phyloP scores from a whole-genome alignment of 2,329 filamentous ascomycete genomes.

The Apiospora aurea region DNA sequence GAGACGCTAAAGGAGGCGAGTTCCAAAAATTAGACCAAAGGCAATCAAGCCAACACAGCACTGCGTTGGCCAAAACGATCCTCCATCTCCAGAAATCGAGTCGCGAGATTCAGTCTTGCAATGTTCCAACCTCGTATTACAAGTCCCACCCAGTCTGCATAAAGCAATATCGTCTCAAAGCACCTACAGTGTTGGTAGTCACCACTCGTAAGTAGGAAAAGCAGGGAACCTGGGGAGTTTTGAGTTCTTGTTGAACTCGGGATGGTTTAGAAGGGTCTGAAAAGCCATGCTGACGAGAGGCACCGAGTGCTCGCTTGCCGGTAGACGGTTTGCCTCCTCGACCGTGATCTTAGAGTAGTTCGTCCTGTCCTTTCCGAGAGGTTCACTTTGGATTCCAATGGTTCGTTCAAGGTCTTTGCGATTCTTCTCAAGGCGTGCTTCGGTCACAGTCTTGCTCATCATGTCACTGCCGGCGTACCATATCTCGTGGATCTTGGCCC shows the following conservation, averaged over 20 bases:
- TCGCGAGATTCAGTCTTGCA: not conserved
- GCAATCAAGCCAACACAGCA: slow-evolving; percentile 10
- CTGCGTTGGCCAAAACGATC: slow-evolving; percentile 1
- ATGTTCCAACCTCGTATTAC: not conserved
- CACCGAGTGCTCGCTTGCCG: slow-evolving; percentile 47
- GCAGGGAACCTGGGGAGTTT: slow-evolving; percentile 31
- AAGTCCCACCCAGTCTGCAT: not conserved
- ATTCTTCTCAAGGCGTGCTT: slow-evolving; percentile 42
- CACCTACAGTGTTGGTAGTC: not conserved
- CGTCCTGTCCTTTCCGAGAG: slow-evolving; percentile 34
- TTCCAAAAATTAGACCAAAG: not conserved
- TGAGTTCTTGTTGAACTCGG: slow-evolving; percentile 28
- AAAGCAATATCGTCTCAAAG: not conserved
- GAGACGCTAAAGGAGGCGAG: not conserved
- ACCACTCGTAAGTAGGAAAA: not conserved
- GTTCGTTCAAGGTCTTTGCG: slow-evolving; percentile 38
- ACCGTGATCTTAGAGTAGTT: slow-evolving; percentile 42
- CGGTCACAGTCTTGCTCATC: slow-evolving; percentile 43
- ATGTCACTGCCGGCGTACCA: slow-evolving; percentile 51
- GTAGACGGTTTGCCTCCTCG: slow-evolving; percentile 47
- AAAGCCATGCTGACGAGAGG: slow-evolving; percentile 53
- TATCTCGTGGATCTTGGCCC: slow-evolving; percentile 40
- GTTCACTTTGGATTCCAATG: slow-evolving; percentile 48
- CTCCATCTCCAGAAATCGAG: slow-evolving; percentile 9
- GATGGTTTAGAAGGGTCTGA: slow-evolving; percentile 34